Conservation (phyloP, 371 early-diverging fungal genomes). For the Phascolomyces articulosus region DNA sequence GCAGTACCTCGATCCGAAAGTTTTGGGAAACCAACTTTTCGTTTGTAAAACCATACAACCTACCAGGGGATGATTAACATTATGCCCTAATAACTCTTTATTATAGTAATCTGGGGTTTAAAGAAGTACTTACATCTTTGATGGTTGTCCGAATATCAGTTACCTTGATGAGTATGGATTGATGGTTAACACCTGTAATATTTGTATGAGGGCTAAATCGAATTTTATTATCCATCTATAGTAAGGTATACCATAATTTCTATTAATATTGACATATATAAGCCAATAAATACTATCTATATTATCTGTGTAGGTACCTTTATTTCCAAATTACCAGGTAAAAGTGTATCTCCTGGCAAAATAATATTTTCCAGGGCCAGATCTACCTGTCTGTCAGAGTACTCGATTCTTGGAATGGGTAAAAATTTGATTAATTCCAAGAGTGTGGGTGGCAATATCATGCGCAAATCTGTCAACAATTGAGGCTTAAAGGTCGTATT, state of each 20-base stretch:
- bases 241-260: constrained; percentile 8
- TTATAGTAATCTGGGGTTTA: no score
- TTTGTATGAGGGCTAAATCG: constrained; percentile 38
- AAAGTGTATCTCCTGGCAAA: constrained; percentile 55
- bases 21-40: constrained; percentile 58
- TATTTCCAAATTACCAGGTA: constrained; percentile 63
- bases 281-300: no score
- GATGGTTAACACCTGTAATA: constrained; percentile 45
- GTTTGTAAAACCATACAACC: constrained; percentile 61
- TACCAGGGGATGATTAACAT: no score
- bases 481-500: constrained; percentile 58
- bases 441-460: constrained; percentile 51
- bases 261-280: no score
- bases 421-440: constrained; percentile 63
- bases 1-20: constrained; percentile 64
- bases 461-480: constrained; percentile 57
- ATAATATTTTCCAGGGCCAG: constrained; percentile 64
- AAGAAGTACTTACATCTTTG: constrained; percentile 32
- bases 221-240: constrained; percentile 34
- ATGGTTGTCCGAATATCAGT: constrained; percentile 30
- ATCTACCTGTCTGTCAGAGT: constrained; percentile 57
- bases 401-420: constrained; percentile 69
- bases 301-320: constrained; percentile 38
- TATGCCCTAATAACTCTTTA: no score
- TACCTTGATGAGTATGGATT: constrained; percentile 27